Conservation (phyloP, 208 protist species). For the Porcisia hertigi region DNA sequence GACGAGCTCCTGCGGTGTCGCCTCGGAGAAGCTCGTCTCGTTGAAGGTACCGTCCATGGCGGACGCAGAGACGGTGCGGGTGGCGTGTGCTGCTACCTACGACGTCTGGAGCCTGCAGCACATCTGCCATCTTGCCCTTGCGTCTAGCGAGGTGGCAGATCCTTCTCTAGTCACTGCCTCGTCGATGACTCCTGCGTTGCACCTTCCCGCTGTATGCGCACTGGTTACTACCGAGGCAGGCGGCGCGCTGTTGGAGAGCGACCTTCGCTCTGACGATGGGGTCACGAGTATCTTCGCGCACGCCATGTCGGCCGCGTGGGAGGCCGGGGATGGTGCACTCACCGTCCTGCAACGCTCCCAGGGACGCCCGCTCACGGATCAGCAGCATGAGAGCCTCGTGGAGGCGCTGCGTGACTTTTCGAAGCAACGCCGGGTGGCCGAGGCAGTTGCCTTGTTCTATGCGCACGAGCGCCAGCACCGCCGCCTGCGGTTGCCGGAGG, state of each 20-base stretch:
- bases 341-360: constrained; percentile 13
- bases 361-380: constrained; percentile 31
- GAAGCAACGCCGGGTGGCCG: constrained; percentile 20
- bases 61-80: not conserved
- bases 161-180: not conserved
- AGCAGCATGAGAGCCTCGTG: constrained; percentile 42
- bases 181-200: not conserved
- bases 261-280: not conserved
- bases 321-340: not conserved
- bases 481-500: constrained; percentile 36
- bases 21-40: not conserved
- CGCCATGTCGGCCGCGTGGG: not conserved
- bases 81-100: constrained; percentile 12
- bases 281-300: not conserved
- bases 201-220: not conserved
- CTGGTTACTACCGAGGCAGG: not conserved
- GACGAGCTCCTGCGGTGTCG: not conserved
- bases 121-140: constrained; percentile 23
- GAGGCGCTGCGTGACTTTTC: constrained; percentile 31
- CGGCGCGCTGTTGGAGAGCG: not conserved
- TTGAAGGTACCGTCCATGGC: not conserved
- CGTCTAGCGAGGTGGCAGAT: not conserved
- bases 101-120: constrained; percentile 6
- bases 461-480: constrained; percentile 28
- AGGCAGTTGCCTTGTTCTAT: constrained; percentile 49